Evolutionary conservation across 2,329 filamentous ascomycete genomes (phyloP).

Genomic region (Calycina herbarum): DNA sequence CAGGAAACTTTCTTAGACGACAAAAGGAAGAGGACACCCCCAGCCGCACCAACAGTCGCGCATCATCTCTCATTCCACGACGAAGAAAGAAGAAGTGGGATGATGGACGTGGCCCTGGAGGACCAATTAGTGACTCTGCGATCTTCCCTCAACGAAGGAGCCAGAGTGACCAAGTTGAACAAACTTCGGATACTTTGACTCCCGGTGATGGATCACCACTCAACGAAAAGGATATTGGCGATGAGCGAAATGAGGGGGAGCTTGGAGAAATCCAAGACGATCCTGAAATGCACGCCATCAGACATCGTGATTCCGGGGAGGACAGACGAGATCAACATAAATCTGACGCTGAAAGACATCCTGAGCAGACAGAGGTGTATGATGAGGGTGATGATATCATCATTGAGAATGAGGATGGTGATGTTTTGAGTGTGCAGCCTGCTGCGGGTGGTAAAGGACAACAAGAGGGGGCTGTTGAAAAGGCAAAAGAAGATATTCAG

Average conservation of each 20-base stretch:
- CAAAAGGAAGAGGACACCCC: conserved; percentile 73
- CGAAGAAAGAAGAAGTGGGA: conserved; percentile 69
- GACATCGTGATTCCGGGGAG: conserved; percentile 37
- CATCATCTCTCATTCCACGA: conserved; percentile 60
- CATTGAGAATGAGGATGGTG: conserved; percentile 83
- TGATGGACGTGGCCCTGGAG: conserved; percentile 73
- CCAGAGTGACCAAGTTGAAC: conserved; percentile 31
- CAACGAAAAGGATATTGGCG: conserved; percentile 29
- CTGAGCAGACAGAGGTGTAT: conserved; percentile 63
- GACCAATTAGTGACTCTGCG: conserved; percentile 85
- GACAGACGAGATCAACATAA: conserved; percentile 37
- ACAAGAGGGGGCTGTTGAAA: conserved; percentile 9
- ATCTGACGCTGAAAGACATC: conserved; percentile 35
- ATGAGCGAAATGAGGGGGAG: conserved; percentile 37
- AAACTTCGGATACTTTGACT: conserved; percentile 35
- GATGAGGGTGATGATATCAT: conserved; percentile 78
- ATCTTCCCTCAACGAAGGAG: conserved; percentile 64
- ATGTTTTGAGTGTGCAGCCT: conserved; percentile 71
- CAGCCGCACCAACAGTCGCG: conserved; percentile 54
- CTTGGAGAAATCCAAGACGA: conserved; percentile 39
- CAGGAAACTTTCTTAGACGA: conserved; percentile 77
- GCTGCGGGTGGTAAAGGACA: conserved; percentile 31
- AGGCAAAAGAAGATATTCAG: conserved; percentile 41
- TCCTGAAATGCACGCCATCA: conserved; percentile 38
- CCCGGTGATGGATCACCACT: conserved; percentile 33